phyloP scores from a whole-genome alignment of 441 rosid species.

The Adansonia grandidieri region DNA sequence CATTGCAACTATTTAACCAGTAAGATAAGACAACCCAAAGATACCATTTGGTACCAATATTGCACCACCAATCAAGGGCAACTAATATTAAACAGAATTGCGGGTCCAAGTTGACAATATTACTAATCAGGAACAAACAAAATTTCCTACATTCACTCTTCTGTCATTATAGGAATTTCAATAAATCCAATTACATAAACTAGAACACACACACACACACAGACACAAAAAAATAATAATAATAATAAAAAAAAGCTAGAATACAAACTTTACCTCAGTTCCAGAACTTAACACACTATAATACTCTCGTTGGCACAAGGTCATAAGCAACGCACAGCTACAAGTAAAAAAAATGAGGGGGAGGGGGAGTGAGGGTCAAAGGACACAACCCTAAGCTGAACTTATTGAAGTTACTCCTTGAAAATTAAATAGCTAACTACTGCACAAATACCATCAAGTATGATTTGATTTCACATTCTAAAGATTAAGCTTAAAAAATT shows the following conservation, averaged over 20 bases:
- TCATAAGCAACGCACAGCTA: neutral
- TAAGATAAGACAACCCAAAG: neutral
- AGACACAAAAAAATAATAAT: no score
- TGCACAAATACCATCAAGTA: constrained; percentile 5
- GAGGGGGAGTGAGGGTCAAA: neutral
- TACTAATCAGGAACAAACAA: neutral
- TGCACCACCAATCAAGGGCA: neutral
- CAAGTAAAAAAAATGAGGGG: neutral
- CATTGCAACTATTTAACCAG: neutral
- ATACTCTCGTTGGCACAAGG: constrained; percentile 20
- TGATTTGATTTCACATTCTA: constrained; percentile 17
- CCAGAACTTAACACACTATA: constrained; percentile 16
- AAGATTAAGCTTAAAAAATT: neutral
- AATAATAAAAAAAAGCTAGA: no score
- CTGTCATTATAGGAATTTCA: constrained; percentile 4
- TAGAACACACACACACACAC: no score
- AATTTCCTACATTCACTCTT: neutral
- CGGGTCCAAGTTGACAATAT: neutral
- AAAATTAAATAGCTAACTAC: constrained; percentile 1
- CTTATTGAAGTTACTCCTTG: neutral
- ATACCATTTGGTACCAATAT: neutral
- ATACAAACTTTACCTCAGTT: constrained; percentile 27
- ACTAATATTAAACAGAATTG: neutral
- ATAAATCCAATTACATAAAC: constrained; percentile 22
- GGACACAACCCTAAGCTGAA: constrained; percentile 5